Evolutionary conservation across 2,329 filamentous ascomycete genomes (phyloP), one percentile per base, ranked within the genome.

Genomic region (Scedosporium minutisporum): DNA sequence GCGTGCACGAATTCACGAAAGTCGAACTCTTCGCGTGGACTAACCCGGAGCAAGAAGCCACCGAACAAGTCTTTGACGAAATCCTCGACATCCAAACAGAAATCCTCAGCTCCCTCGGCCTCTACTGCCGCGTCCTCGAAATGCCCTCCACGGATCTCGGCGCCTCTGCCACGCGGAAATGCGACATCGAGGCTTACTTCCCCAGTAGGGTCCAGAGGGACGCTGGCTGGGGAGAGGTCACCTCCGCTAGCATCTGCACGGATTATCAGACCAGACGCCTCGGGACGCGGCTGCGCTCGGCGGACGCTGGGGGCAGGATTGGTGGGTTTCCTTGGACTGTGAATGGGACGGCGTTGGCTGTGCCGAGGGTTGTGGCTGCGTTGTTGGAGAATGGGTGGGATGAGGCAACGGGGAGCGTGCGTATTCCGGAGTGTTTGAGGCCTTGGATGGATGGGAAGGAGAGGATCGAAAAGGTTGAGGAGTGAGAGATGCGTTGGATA

Each of bases 1-100:
- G 95, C 29, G 95, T 99, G 3, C 95, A 99, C 75, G 95, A 99
- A 75, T 99, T 99, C 76, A 96, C 92, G 29, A 99, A 99, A 74
- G 93, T 99, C 0, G 95, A 99, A 75, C 87, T 99, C 80, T 97
- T 99, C 72, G 92, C 89, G 0, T 99, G 95, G 95, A 89, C 91
- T 4, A 69, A 81, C 33, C 85, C 90, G 1, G 80, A 85, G 61
- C 63, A 69, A 2, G 71, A 70, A 38, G 71, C 74, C 48, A 78
- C 85, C 0, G 77, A 81, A 6, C 77, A 82, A 0, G 69, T 93
- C 12, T 96, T 96, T 73, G 80, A 90, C 60, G 92, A 97, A 74
- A 91, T 99, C 80, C 78, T 97, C 60, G 83, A 85, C 64, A 88
- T 97, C 61, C 95, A 99, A 76, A 89, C 84, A 2, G 89, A 95